These are phyloP conservation scores for Gliomastix tumulicola DNA, from an alignment of 2,329 filamentous ascomycete genomes.

Conservation along the genomic window DNA sequence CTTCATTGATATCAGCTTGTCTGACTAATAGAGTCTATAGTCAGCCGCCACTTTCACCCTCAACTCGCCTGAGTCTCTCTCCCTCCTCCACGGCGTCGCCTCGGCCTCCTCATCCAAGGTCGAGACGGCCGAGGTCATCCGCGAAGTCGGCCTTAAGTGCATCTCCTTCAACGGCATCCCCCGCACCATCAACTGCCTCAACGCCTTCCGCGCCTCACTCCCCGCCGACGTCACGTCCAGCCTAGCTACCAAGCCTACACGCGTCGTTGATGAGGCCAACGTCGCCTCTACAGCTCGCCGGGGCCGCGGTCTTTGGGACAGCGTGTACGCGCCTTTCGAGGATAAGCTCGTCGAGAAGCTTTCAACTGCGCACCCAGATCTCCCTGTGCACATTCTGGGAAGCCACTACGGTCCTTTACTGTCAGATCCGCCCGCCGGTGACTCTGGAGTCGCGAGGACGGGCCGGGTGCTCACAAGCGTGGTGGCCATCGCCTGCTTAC, in stretches of 20 bases:
- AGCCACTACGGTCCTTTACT: conserved; percentile 70
- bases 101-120: conserved; percentile 18
- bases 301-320: conserved; percentile 65
- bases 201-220: conserved; percentile 59
- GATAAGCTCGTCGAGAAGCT: conserved; percentile 65
- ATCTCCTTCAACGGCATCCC: conserved; percentile 79
- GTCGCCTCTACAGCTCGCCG: conserved; percentile 47
- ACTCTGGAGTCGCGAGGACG: conserved; percentile 37
- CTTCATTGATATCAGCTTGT: conserved; percentile 1
- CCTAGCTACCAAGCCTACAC: conserved; percentile 51
- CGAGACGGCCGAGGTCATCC: conserved; percentile 61
- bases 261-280: conserved; percentile 42
- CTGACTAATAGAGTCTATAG: conserved; percentile 24
- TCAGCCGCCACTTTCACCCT: conserved; percentile 79
- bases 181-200: conserved; percentile 75
- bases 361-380: conserved; percentile 68
- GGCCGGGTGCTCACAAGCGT: conserved; percentile 68
- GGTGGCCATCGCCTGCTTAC: conserved; percentile 66
- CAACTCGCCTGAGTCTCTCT: conserved; percentile 74
- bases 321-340: conserved; percentile 70
- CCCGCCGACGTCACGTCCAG: conserved; percentile 44
- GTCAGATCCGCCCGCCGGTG: conserved; percentile 49
- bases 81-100: conserved; percentile 51
- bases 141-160: conserved; percentile 69
- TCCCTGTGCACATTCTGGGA: conserved; percentile 73